Evolutionary conservation across 306 rosid genomes (phyloP), one percentile per base, ranked within the genome.

Genomic region (Dicorynia guianensis): DNA sequence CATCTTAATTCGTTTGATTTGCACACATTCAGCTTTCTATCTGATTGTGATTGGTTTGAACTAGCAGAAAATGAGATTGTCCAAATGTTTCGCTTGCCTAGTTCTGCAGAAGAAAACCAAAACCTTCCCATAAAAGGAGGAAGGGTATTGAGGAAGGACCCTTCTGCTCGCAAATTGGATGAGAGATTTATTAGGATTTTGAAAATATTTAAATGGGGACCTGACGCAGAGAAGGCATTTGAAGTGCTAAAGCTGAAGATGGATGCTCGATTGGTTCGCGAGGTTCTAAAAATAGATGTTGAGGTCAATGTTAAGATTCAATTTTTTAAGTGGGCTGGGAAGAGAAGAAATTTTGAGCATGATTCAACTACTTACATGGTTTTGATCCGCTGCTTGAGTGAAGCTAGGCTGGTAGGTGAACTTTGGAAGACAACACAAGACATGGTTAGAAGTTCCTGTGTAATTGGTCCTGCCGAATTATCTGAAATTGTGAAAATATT

Each of bases 151-250:
- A 81, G 87, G 83, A 90, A 63, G 83, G 85, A 78, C 60, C 88
- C 90, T 13, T 66, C 87, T 55, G 75, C 90, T 68, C 79, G 93
- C 77, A 81, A 54, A 72, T 76, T 94, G 83, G 98, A 92, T 69
- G 98, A 88, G 74, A 84, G 98, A 40, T 94, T 94, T 83, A 89
- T 82, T 57, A 87, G 93, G 87, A 95, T 92, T 71, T 86, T 95
- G 91, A 92, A 89, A 63, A 89, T 95, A 66, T 95, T 95, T 72
- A 95, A 92, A 76, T 95, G 97, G 98, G 98, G 98, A 3, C 83
- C 95, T 58, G 96, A 92, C 82, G 96, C 97, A 18, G 98, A 95
- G 77, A 94, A 89, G 87, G 98, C 98, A 4, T 63, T 92, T 81
- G 96, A 95, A 85, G 96, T 95, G 64, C 77, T 95, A 30, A 92